Evolutionary conservation across 805 yeast genomes (phyloP), one percentile per base, ranked within the genome.

Genomic region (Kluyveromyces aestuarii): DNA sequence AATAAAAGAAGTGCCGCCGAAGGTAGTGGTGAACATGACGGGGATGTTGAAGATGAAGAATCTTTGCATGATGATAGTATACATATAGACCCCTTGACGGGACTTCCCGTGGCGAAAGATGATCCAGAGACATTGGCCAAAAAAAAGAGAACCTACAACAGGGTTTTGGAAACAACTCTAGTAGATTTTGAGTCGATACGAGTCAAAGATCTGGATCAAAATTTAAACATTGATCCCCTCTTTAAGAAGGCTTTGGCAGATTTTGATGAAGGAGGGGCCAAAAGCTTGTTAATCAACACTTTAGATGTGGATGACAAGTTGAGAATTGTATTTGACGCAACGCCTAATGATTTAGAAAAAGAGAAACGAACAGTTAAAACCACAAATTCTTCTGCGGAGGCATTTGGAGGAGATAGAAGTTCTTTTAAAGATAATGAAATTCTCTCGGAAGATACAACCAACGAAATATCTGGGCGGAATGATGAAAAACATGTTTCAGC

Each of bases 241-340:
- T 85, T 85, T 63, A 83, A 82, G 55, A 82, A 81, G 58, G 84
- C 87, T 0, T 68, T 84, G 45, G 80, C 88, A 0, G 90, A 84
- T 46, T 84, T 84, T 56, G 93, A 85, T 61, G 91, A 84, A 67
- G 90, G 90, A 38, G 91, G 93, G 2, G 82, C 91, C 8, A 84
- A 82, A 58, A 78, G 86, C 50, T 68, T 85, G 45, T 64, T 84
- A 40, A 61, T 82, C 52, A 84, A 84, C 52, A 77, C 86, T 0
- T 71, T 84, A 41, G 72, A 72, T 51, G 70, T 80, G 14, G 82
- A 83, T 55, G 48, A 62, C 1, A 57, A 73, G 1, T 78, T 80
- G 0, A 65, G 83, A 55, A 80, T 84, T 2, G 77, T 82, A 1
- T 83, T 84, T 58, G 91, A 82, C 58, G 87, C 87, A 27, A 70